Evolutionary conservation across 768 basidiomycete genomes (phyloP), one percentile per base, ranked within the genome.

Genomic region (Leccinum arenicola): DNA sequence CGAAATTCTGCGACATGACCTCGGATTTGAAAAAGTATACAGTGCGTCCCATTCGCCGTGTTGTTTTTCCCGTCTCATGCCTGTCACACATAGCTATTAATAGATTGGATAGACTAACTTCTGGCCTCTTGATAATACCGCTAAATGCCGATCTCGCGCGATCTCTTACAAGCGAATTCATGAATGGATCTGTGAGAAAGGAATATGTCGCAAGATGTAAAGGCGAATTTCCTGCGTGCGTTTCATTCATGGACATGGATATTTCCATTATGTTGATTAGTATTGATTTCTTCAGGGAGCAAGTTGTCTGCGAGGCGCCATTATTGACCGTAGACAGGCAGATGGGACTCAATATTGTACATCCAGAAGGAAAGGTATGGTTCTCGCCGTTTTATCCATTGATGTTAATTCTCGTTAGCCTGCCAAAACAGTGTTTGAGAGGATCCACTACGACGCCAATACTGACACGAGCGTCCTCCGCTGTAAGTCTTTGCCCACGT

Each of bases 281-380:
- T 17, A 15, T 45, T 35, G 49, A 17, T 56, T 11, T 33, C 21
- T 40, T 35, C 55, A 95, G 95, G 45, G 88, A 82, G 55, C 90
- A 95, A 68, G 75, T 93, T n/a, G 72, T 81, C 0, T 94, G 94
- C 60, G 92, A 95, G 60, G 80, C 93, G 68, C 92, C 94, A 1
- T 75, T 99, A 7, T 73, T 99, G 58, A 95, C 94, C 0, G 86
- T 98, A 1, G 97, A 99, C 74, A 82, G 95, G 54, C 95, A 98
- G 70, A 95, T 98, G 87, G 97, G 97, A 4, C 74, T 99, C 50
- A 98, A 98, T 61, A 89, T 98, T 54, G 92, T 98, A 15, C 93
- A 97, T 68, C 93, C 95, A 0, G 87, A 95, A 57, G 97, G 97
- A 47, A 95, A 98, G 81, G 94, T 93, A 66, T 38, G 74, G 52